A percentile compares a stretch with the other conserved stretches of the same genome.
Evolutionary conservation across 495 filamentous ascomycete genomes (phyloP).

Genomic region (Hypoxylon fuscum): DNA sequence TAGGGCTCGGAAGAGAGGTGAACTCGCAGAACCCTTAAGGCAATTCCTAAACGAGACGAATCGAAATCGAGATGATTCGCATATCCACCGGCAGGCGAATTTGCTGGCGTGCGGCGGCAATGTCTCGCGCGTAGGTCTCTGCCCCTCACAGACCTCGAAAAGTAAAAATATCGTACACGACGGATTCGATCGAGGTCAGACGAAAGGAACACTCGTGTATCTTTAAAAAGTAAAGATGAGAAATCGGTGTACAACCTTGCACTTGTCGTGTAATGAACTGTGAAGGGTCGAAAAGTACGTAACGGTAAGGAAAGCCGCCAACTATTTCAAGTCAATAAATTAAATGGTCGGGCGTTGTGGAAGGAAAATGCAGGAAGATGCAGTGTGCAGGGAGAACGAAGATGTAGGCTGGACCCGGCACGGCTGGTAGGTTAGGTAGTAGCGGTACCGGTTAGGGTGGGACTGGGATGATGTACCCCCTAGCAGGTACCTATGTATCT

Average conservation of each 20-base stretch:
- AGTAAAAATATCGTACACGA: conserved; percentile 24
- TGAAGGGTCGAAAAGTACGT: conserved; percentile 13
- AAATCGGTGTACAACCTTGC: conserved; percentile 16
- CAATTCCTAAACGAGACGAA: conserved; percentile 10
- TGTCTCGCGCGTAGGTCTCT: conserved; percentile 25
- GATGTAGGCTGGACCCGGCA: too few relatives aligned
- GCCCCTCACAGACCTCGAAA: conserved; percentile 31
- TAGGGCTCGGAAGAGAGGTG: conserved; percentile 10
- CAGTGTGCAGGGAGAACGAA: conserved; percentile 6
- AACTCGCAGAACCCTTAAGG: conserved; percentile 12
- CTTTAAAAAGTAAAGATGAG: conserved; percentile 4
- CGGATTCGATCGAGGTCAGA: conserved; percentile 16
- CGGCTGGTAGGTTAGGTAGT: too few relatives aligned
- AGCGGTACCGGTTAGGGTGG: too few relatives aligned
- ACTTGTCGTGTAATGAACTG: conserved; percentile 23
- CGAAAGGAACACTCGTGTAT: conserved; percentile 14
- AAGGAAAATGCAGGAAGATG: conserved; percentile 28
- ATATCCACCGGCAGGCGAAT: conserved; percentile 24
- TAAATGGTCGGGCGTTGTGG: conserved; percentile 35
- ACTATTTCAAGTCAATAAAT: conserved; percentile 28
- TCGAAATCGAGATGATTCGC: conserved; percentile 22
- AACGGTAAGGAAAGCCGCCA: conserved; percentile 5
- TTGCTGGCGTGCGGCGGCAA: conserved; percentile 7
- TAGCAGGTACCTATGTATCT: not conserved
- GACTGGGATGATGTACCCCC: conserved; percentile 12